Conservation (phyloP, 345 rosid genomes). For the Eucalyptus sideroxylon region DNA sequence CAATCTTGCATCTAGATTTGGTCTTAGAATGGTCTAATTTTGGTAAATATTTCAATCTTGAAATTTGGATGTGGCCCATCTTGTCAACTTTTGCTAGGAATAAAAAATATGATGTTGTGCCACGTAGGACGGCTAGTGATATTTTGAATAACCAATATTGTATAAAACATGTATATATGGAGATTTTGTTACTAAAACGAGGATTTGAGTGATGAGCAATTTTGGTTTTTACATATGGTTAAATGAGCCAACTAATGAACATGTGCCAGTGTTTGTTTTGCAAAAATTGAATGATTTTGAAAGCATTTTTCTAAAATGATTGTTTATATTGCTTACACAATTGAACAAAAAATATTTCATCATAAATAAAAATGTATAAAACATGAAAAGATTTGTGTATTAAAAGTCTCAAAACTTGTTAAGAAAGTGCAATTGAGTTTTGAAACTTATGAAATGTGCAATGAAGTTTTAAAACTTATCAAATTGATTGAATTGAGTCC, state of each 20-base stretch:
- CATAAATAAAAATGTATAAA: too few species aligned
- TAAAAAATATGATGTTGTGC: fast-evolving
- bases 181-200: not conserved
- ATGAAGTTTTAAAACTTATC: fast-evolving
- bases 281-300: too few species aligned
- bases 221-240: not conserved
- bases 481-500: fast-evolving
- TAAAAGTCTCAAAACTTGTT: too few species aligned
- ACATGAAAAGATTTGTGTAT: too few species aligned
- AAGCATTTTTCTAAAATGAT: too few species aligned
- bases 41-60: too few species aligned
- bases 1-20: too few species aligned
- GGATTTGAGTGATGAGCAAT: not conserved
- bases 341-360: too few species aligned
- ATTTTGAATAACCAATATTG: not conserved
- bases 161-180: fast-evolving
- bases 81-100: not conserved
- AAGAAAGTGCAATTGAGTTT: fast-evolving
- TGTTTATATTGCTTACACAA: fast-evolving
- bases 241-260: not conserved
- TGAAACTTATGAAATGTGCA: fast-evolving
- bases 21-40: too few species aligned
- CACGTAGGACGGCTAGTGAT: fast-evolving
- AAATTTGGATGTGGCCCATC: too few species aligned
- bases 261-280: too few species aligned